Conservation (phyloP, 1,139 yeast species). For the Diutina neorugosa region DNA sequence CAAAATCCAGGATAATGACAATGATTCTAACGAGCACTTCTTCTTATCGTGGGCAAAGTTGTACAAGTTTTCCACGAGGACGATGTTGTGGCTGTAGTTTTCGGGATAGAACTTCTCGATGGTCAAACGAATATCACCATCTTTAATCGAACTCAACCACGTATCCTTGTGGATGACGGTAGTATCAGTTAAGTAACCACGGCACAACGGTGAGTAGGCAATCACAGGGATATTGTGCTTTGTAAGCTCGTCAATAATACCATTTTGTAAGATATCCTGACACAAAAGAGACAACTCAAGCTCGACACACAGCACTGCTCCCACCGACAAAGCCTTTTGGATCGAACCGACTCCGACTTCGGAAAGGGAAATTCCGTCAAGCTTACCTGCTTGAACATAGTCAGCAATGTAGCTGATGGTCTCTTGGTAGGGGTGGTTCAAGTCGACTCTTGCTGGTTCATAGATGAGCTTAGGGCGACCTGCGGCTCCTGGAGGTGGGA, state of each 20-base stretch:
- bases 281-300: conserved; percentile 61
- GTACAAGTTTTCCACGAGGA: conserved; percentile 28
- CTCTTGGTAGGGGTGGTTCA: conserved; percentile 32
- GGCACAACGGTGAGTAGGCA: conserved; percentile 76
- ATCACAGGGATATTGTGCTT: conserved; percentile 44
- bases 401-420: conserved; percentile 39
- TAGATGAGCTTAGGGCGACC: conserved; percentile 35
- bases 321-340: conserved; percentile 33
- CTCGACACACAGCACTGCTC: conserved; percentile 57
- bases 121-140: conserved; percentile 42
- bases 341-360: conserved; percentile 58
- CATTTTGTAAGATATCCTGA: conserved; percentile 47
- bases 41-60: conserved; percentile 35
- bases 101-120: conserved; percentile 53
- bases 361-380: conserved; percentile 59
- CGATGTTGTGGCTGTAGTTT: conserved; percentile 37
- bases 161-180: conserved; percentile 26
- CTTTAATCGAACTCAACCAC: conserved; percentile 17
- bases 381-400: conserved; percentile 39
- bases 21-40: conserved; percentile 45
- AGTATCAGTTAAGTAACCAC: conserved; percentile 62
- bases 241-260: conserved; percentile 43
- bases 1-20: conserved; percentile 65
- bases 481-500: conserved; percentile 28
- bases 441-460: conserved; percentile 61